Evolutionary conservation across 495 filamentous ascomycete genomes (phyloP).

Genomic region (Oidiodendron maius): DNA sequence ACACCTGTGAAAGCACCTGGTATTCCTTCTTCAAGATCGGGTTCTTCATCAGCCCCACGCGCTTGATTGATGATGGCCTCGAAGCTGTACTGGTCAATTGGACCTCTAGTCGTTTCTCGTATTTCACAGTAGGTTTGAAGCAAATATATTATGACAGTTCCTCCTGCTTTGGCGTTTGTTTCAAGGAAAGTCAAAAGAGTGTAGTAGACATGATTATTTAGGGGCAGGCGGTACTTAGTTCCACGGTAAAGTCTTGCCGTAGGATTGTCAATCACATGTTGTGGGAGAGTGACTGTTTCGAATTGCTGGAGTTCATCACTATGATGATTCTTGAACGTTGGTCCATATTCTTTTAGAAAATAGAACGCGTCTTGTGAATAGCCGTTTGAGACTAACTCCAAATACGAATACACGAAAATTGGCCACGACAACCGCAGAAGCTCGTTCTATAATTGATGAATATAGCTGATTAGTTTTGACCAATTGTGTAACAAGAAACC

Average conservation of each 20-base stretch:
- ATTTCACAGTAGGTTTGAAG: conserved; percentile 70
- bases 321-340: conserved; percentile 67
- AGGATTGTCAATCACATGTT: conserved; percentile 67
- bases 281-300: conserved; percentile 60
- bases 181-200: conserved; percentile 86
- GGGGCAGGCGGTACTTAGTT: conserved; percentile 80
- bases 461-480: neutral
- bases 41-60: conserved; percentile 49
- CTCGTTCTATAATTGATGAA: conserved; percentile 56
- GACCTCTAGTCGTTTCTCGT: conserved; percentile 65
- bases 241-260: conserved; percentile 69
- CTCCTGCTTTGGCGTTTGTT: conserved; percentile 71
- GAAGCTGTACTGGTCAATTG: conserved; percentile 73
- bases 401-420: conserved; percentile 85
- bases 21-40: conserved; percentile 86
- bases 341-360: conserved; percentile 62
- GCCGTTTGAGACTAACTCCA: conserved; percentile 64
- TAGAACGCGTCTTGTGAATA: conserved; percentile 48
- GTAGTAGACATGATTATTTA: conserved; percentile 72
- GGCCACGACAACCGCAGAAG: conserved; percentile 83
- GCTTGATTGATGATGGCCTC: conserved; percentile 68
- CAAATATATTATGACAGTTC: conserved; percentile 65
- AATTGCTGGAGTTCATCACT: conserved; percentile 69
- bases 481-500: neutral
- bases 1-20: conserved; percentile 85